Base-by-base conservation (phyloP, 345 rosid species). In the Cardamine resedifolia region DNA sequence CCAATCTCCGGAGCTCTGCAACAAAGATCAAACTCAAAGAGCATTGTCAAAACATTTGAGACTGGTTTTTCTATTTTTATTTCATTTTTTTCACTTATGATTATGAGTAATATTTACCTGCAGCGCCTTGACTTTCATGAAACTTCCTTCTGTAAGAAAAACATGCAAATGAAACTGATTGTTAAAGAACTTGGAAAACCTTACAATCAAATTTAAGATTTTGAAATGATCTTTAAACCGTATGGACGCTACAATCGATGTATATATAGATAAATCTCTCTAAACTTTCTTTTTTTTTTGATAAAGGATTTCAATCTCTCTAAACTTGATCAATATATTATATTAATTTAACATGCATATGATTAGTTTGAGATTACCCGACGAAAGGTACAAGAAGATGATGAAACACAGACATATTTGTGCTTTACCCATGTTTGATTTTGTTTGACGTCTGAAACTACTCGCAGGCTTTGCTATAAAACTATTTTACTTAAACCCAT, bases 381-480 rank as follows among this genome's bases (percentile, higher is more conserved):
- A 49, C 10, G n/a, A 60, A 15, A 71, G 28, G 55, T 12, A 60
- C 28, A 60, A 26, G 19, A 70, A 45, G 27, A 58, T 70, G 66
- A 71, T 61, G 52, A 60, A 60, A 50, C 16, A 71, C 14, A 60
- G 16, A 49, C 20, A 36, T 36, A 16, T 49, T 0, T 71, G 60
- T 60, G 51, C 39, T 48, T 59, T 60, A 60, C 23, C 30, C 75
- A 71, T 71, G 36, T 26, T 70, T 69, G 47, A 30, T 31, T 30
- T 55, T 27, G 15, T 20, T 44, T 59, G n/a, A 48, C 2, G 31
- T 16, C 30, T 34, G 30, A 48, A 36, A 71, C 57, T 30, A 36
- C 41, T 36, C 41, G 41, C 41, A 36, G 41, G 45, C 7, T 41
- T 15, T 41, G 45, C 45, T 41, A 41, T 41, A n/a, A 43, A 15